A percentile compares a stretch with the other conserved stretches of the same genome.
These are phyloP conservation scores for Psidium friedrichsthalianum DNA, from an alignment of 345 rosid species.

Conservation along the genomic window DNA sequence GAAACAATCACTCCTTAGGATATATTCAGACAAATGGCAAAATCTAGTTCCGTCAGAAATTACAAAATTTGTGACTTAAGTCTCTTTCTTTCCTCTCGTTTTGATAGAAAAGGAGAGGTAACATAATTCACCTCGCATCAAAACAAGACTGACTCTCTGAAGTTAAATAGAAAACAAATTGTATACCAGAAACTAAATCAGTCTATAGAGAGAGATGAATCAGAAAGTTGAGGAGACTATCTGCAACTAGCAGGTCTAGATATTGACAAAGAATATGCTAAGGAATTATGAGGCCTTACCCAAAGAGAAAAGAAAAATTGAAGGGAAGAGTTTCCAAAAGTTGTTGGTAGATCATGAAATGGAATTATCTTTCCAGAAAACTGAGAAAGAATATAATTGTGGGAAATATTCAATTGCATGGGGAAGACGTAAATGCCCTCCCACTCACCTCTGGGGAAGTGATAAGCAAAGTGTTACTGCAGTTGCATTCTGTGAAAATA, in stretches of 20 bases:
- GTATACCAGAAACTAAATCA: not conserved
- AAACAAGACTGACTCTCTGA: not conserved
- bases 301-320: not conserved
- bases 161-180: not conserved
- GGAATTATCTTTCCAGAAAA: not conserved
- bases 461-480: conserved; percentile 72
- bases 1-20: not conserved
- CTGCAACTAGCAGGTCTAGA: not conserved
- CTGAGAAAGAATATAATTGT: not conserved
- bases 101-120: not conserved
- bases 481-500: conserved; percentile 78
- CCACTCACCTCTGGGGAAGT: conserved; percentile 47
- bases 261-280: not conserved
- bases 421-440: not conserved
- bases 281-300: not conserved
- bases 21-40: not conserved
- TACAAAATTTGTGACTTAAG: not conserved
- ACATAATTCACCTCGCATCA: not conserved
- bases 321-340: not conserved
- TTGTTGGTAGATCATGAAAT: not conserved
- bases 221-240: not conserved
- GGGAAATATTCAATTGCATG: not conserved
- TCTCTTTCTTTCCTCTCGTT: not conserved
- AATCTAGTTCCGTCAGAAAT: not conserved
- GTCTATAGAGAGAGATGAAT: not conserved